Evolutionary conservation across 768 basidiomycete species (phyloP).

Genomic region (Pholiota conissans): DNA sequence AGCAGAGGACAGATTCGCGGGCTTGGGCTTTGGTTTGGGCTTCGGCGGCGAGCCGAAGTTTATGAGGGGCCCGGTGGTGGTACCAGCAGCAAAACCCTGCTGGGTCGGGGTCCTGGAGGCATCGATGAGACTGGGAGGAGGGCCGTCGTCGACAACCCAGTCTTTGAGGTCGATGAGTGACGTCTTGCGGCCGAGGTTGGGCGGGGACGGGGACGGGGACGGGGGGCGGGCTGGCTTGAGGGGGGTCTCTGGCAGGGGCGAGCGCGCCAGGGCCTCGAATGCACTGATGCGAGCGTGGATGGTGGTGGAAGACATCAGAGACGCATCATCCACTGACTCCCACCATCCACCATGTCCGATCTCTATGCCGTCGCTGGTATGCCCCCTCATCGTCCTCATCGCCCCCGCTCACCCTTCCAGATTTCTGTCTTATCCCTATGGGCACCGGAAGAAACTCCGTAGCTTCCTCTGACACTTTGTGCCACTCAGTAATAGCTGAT

Average conservation of each 20-base stretch:
- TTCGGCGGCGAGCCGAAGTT: constrained; percentile 53
- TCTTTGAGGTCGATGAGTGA: constrained; percentile 73
- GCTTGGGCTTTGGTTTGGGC: constrained; percentile 26
- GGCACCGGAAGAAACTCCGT: constrained; percentile 77
- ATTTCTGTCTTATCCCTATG: constrained; percentile 88
- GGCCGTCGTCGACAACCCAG: constrained; percentile 70
- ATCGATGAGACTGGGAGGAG: constrained; percentile 24
- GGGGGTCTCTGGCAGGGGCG: constrained; percentile 40
- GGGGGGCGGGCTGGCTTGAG: constrained; percentile 38
- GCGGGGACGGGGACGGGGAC: constrained; percentile 53
- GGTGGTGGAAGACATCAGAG: constrained; percentile 22
- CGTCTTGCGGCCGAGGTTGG: constrained; percentile 48
- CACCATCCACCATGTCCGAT: constrained; percentile 32
- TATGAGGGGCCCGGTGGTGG: constrained; percentile 43
- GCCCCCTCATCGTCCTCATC: not conserved
- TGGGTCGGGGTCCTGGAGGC: constrained; percentile 26
- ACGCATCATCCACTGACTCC: constrained; percentile 8
- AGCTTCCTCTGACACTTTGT: constrained; percentile 5
- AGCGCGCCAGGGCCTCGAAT: constrained; percentile 56
- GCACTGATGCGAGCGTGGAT: constrained; percentile 56
- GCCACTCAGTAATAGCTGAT: constrained; percentile 1
- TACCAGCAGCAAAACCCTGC: constrained; percentile 10
- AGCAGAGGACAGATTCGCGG: constrained; percentile 17
- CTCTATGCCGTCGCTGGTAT: constrained; percentile 80
- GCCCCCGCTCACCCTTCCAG: constrained; percentile 33